Evolutionary conservation across 441 rosid species (phyloP).

Genomic region (Rhodomyrtus psidioides): DNA sequence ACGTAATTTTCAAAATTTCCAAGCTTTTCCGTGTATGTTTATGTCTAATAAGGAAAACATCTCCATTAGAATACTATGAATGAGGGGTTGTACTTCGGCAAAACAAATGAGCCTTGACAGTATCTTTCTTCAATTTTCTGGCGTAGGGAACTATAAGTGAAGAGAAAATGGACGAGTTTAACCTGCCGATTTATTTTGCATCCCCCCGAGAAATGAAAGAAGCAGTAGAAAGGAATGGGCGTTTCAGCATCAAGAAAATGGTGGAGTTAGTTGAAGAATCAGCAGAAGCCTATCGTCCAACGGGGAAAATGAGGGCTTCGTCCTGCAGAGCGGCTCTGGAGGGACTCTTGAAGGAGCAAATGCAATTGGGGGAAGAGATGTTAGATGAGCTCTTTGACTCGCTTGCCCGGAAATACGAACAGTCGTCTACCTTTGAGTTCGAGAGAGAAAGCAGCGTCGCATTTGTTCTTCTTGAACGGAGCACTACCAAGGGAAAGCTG

Average conservation of each 20-base stretch:
- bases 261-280: background rate
- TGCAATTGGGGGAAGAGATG: background rate
- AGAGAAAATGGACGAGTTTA: background rate
- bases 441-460: background rate
- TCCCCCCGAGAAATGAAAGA: background rate
- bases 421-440: background rate
- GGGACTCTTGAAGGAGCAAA: background rate
- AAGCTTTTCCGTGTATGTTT: background rate
- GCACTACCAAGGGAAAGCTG: background rate
- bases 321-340: background rate
- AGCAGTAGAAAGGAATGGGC: background rate
- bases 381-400: background rate
- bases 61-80: background rate
- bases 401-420: background rate
- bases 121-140: background rate
- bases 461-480: background rate
- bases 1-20: background rate
- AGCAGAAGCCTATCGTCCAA: background rate
- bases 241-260: background rate
- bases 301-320: background rate
- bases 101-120: background rate
- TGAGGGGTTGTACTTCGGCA: background rate
- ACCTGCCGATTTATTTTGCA: background rate
- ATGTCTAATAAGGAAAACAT: background rate
- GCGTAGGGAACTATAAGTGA: background rate